phyloP scores from a whole-genome alignment of 352 stramenopile species.

The Blastocystis sp. region DNA sequence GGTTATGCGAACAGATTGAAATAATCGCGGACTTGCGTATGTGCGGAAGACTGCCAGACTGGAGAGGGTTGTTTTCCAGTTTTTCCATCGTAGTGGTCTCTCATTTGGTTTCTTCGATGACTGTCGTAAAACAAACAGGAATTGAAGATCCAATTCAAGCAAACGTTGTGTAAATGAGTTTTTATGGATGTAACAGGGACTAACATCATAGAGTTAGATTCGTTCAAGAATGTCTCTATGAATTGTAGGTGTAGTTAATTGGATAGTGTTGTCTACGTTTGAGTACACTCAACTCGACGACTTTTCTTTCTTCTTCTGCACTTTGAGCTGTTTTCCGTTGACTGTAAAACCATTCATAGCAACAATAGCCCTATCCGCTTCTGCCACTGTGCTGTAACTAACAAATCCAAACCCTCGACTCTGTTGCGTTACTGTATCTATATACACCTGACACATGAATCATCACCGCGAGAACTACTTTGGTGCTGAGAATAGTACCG shows the following conservation, averaged over 20 bases:
- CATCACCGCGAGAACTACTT: neutral
- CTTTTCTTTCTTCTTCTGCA: slow-evolving; percentile 47
- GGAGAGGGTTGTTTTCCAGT: neutral
- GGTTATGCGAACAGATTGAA: neutral
- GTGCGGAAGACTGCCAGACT: neutral
- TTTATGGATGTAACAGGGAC: neutral
- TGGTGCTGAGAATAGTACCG: slow-evolving; percentile 34
- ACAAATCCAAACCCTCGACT: slow-evolving; percentile 54
- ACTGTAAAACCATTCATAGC: slow-evolving; percentile 14
- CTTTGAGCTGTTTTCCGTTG: slow-evolving; percentile 27
- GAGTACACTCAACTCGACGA: neutral
- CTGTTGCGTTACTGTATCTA: neutral
- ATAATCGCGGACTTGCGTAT: neutral
- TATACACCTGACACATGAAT: slow-evolving; percentile 14
- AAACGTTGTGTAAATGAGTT: too few relatives aligned
- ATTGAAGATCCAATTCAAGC: too few relatives aligned
- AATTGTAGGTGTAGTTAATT: neutral
- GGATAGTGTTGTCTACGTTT: neutral
- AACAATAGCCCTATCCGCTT: neutral
- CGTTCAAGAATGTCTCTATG: too few relatives aligned
- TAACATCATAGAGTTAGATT: neutral
- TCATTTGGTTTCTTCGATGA: too few relatives aligned
- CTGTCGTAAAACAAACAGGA: too few relatives aligned
- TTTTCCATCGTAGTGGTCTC: too few relatives aligned
- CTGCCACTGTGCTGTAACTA: slow-evolving; percentile 3